Evolutionary conservation across 2,329 filamentous ascomycete genomes (phyloP).

Genomic region (Aspergillus caelatus): DNA sequence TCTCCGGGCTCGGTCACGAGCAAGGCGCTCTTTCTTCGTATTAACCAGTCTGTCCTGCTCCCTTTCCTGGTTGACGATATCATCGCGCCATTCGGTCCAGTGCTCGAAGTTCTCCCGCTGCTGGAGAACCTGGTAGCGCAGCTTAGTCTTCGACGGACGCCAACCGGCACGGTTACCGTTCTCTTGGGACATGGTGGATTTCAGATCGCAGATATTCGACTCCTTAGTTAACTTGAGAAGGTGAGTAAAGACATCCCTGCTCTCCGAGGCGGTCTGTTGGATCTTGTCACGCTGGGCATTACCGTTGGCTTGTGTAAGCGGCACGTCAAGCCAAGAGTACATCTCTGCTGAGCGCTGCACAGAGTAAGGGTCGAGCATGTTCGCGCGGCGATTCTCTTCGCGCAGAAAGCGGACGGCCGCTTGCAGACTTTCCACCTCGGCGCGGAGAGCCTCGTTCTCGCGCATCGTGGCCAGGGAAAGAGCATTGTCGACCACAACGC

Average conservation of each 20-base stretch:
- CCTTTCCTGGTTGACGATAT: conserved; percentile 41
- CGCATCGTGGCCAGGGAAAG: conserved; percentile 44
- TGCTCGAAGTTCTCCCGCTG: conserved; percentile 51
- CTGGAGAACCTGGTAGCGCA: conserved; percentile 46
- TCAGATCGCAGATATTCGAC: conserved; percentile 43
- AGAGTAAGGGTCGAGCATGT: conserved; percentile 45
- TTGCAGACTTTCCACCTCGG: conserved; percentile 48
- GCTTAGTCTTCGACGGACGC: conserved; percentile 47
- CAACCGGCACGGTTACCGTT: conserved; percentile 36
- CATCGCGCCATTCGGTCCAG: conserved; percentile 49
- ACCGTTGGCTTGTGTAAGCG: conserved; percentile 32
- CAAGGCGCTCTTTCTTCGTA: conserved; percentile 35
- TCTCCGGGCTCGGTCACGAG: conserved; percentile 31
- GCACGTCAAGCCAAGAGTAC: conserved; percentile 48
- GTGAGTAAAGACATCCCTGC: conserved; percentile 45
- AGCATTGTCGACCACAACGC: conserved; percentile 41
- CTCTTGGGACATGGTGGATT: conserved; percentile 33
- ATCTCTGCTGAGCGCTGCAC: conserved; percentile 43
- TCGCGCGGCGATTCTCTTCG: conserved; percentile 47
- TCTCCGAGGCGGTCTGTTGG: conserved; percentile 43
- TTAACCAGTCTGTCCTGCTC: conserved; percentile 40
- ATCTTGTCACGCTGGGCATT: conserved; percentile 34
- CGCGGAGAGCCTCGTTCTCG: conserved; percentile 47
- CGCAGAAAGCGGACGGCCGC: conserved; percentile 50
- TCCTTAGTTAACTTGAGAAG: conserved; percentile 48